Conservation (phyloP, 23 red algal species). For the Rhodosorus marinus region DNA sequence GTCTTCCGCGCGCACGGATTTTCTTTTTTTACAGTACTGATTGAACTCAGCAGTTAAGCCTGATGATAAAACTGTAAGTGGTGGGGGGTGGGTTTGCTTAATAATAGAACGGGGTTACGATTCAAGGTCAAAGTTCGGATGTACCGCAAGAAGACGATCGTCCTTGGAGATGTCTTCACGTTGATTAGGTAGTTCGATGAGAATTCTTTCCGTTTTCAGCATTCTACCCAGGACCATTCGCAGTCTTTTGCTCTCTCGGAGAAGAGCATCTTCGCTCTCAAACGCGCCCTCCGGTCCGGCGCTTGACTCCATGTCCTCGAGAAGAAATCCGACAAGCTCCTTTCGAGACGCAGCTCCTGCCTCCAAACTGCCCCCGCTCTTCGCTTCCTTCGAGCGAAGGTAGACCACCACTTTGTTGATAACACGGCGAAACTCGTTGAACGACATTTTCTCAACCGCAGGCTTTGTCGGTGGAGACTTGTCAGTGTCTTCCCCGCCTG, state of each 20-base stretch:
- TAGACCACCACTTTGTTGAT: slow-evolving; percentile 73
- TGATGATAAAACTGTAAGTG: not conserved
- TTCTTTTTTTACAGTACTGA: too few species aligned
- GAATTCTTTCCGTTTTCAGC: slow-evolving; percentile 69
- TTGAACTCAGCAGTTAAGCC: not conserved
- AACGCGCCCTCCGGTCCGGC: slow-evolving; percentile 31
- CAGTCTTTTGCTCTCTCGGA: slow-evolving; percentile 35
- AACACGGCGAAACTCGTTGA: slow-evolving; percentile 52
- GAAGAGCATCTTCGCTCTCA: slow-evolving; percentile 52
- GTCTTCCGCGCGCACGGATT: too few species aligned
- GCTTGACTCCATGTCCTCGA: slow-evolving; percentile 36
- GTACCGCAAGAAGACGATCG: slow-evolving; percentile 57
- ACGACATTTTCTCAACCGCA: slow-evolving; percentile 49
- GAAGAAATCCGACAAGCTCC: slow-evolving; percentile 43
- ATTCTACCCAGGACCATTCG: slow-evolving; percentile 62
- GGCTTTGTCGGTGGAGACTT: not conserved
- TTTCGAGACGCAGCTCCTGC: slow-evolving; percentile 5
- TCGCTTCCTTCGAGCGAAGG: slow-evolving; percentile 40
- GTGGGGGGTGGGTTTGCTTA: not conserved
- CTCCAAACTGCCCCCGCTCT: slow-evolving; percentile 3
- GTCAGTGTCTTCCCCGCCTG: slow-evolving; percentile 2
- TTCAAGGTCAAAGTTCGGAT: slow-evolving; percentile 42
- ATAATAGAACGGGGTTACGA: not conserved
- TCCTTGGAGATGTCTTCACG: slow-evolving; percentile 22
- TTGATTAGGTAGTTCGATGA: slow-evolving; percentile 69